Evolutionary conservation across 2,329 filamentous ascomycete species (phyloP), one percentile per base, ranked within the genome.

Genomic region (Talaromyces sp.): DNA sequence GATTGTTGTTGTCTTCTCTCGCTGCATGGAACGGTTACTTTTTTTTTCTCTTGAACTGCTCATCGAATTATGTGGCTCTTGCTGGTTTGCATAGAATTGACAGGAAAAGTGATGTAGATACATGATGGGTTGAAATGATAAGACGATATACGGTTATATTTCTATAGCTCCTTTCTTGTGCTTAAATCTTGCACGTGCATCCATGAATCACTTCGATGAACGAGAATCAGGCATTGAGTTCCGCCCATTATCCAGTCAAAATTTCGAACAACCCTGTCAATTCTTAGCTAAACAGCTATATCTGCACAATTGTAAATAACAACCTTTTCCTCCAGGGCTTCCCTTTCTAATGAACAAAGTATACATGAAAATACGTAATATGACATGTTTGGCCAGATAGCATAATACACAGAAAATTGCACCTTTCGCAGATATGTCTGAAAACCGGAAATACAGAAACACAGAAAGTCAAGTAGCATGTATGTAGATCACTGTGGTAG

Each of bases 1-100:
- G 68, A 76, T 70, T 51, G 7, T 17, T 31, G 6, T 22, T 33
- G 17, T 21, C 15, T 21, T 48, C 15, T 40, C 31, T 31, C 31
- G 13, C 13, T 53, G 19, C 41, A 43, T 37, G 17, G 19, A 17
- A 37, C 7, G 40, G 33, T 4, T 31, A 3, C n/a, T 28, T 45
- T 19, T 22, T 11, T 22, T 2, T 25, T 17, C n/a, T n/a, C n/a
- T n/a, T n/a, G n/a, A n/a, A n/a, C n/a, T n/a, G n/a, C n/a, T n/a
- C n/a, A n/a, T n/a, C n/a, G n/a, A n/a, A n/a, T 45, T 36, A 31
- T 46, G 8, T 28, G 3, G 25, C 25, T 3, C 25, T 28, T 28
- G 7, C 25, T 28, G 22, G 1, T 31, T 31, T 46, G 7, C 10
- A 17, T 11, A 15, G 7, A 3, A 46, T 46, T 15, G 13, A 45